These are phyloP conservation scores for Raphanus hybrid DNA, from an alignment of 441 rosid species.

Conservation along the genomic window DNA sequence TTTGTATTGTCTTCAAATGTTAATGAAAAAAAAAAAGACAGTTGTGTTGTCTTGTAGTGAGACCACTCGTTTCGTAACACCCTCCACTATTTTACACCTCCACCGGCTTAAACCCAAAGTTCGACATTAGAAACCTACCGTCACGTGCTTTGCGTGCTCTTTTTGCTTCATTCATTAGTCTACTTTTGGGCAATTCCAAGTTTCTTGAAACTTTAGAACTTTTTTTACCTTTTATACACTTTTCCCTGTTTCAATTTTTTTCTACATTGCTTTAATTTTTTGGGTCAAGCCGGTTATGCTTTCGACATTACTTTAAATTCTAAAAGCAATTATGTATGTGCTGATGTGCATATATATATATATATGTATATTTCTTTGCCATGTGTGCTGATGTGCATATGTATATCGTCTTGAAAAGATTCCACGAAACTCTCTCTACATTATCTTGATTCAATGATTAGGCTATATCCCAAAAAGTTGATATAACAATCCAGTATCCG, in stretches of 20 bases:
- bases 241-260: background rate
- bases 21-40: background rate
- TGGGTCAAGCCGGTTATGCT: background rate
- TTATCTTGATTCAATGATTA: slow-evolving; percentile 13
- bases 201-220: background rate
- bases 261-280: background rate
- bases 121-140: slow-evolving; percentile 12
- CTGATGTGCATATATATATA: too few species aligned
- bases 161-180: slow-evolving; percentile 9
- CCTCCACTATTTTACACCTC: slow-evolving; percentile 36
- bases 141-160: slow-evolving; percentile 27
- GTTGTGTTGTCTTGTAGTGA: background rate
- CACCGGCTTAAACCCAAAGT: slow-evolving; percentile 34
- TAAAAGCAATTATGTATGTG: too few species aligned
- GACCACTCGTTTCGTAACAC: slow-evolving; percentile 12
- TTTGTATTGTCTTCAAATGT: too few species aligned
- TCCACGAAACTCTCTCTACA: slow-evolving; percentile 29
- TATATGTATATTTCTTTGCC: background rate
- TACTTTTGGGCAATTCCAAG: background rate
- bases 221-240: background rate
- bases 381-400: background rate
- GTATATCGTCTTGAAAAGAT: slow-evolving; percentile 20
- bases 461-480: background rate
- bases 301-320: too few species aligned
- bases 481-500: too few species aligned